phyloP scores from a whole-genome alignment of 2,329 filamentous ascomycete species.

The Neophaeococcomyces mojaviensis region DNA sequence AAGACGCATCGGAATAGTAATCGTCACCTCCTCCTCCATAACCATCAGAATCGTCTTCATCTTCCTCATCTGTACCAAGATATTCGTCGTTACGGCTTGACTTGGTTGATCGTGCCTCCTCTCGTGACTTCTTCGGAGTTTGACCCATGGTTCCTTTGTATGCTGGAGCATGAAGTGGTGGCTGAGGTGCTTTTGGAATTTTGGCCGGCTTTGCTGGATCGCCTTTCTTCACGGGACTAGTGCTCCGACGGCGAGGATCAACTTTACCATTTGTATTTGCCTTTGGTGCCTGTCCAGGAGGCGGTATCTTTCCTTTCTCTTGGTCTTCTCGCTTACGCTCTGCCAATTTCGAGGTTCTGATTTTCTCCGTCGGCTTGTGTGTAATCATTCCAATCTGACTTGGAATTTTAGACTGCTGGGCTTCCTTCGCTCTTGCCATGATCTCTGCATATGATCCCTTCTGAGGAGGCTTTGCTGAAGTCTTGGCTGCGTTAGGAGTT shows the following conservation, averaged over 20 bases:
- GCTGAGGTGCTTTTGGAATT: slow-evolving; percentile 13
- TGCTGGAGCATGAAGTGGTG: slow-evolving; percentile 21
- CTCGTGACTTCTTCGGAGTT: slow-evolving; percentile 25
- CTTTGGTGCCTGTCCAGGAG: slow-evolving; percentile 17
- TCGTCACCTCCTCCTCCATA: slow-evolving; percentile 34
- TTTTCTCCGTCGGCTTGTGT: slow-evolving; percentile 47
- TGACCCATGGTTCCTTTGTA: slow-evolving; percentile 39
- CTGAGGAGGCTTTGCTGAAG: slow-evolving; percentile 39
- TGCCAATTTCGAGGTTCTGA: slow-evolving; percentile 46
- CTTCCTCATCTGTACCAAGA: slow-evolving; percentile 42
- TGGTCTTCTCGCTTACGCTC: slow-evolving; percentile 40
- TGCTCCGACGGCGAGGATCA: slow-evolving; percentile 13
- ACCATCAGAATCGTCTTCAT: slow-evolving; percentile 35
- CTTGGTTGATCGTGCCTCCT: slow-evolving; percentile 24
- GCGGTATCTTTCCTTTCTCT: slow-evolving; percentile 37
- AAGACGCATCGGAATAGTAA: slow-evolving; percentile 38
- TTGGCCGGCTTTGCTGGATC: slow-evolving; percentile 26
- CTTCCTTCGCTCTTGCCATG: slow-evolving; percentile 50
- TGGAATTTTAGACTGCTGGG: slow-evolving; percentile 34
- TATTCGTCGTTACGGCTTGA: slow-evolving; percentile 30
- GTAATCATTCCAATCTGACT: slow-evolving; percentile 45
- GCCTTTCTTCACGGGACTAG: slow-evolving; percentile 26
- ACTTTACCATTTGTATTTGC: slow-evolving; percentile 2
- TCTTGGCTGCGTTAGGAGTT: slow-evolving; percentile 8
- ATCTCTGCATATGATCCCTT: slow-evolving; percentile 54